These are phyloP conservation scores for Cyclospora cayetanensis DNA, from an alignment of 169 alveolate species.

Conservation along the genomic window DNA sequence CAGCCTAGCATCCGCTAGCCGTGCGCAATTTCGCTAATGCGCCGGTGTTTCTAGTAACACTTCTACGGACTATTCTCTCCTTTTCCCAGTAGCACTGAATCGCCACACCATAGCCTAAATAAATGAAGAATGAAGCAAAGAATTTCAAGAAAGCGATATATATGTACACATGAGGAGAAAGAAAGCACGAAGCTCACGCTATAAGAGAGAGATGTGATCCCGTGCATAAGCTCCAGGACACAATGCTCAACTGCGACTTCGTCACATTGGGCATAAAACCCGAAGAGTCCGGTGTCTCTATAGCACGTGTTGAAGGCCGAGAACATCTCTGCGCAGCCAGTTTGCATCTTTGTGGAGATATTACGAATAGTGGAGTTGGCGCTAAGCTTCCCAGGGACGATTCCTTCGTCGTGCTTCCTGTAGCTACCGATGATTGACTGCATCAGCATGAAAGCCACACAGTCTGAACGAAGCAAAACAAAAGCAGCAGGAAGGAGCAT, in stretches of 20 bases:
- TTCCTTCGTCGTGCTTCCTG: constrained; percentile 84
- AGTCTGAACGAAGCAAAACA: constrained; percentile 73
- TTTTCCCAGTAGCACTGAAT: too few species aligned
- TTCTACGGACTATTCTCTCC: too few species aligned
- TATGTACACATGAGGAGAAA: neutral
- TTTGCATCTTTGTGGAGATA: constrained; percentile 84
- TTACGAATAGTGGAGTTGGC: constrained; percentile 84
- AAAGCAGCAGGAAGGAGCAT: neutral
- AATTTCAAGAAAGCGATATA: too few species aligned
- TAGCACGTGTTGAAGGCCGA: constrained; percentile 91
- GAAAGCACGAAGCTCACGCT: neutral
- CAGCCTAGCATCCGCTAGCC: too few species aligned
- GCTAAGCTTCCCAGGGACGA: constrained; percentile 79
- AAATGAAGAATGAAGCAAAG: too few species aligned
- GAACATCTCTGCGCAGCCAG: constrained; percentile 87
- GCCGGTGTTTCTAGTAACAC: too few species aligned
- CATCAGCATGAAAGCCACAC: constrained; percentile 92
- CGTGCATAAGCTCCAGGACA: constrained; percentile 82
- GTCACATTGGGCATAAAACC: constrained; percentile 86
- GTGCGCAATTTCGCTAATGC: too few species aligned
- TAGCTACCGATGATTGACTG: constrained; percentile 94
- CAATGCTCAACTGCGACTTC: constrained; percentile 89
- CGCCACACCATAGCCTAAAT: too few species aligned
- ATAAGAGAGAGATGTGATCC: constrained; percentile 85
- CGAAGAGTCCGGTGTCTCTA: constrained; percentile 95